Evolutionary conservation across 345 rosid genomes (phyloP).

Genomic region (Noccaea caerulescens): DNA sequence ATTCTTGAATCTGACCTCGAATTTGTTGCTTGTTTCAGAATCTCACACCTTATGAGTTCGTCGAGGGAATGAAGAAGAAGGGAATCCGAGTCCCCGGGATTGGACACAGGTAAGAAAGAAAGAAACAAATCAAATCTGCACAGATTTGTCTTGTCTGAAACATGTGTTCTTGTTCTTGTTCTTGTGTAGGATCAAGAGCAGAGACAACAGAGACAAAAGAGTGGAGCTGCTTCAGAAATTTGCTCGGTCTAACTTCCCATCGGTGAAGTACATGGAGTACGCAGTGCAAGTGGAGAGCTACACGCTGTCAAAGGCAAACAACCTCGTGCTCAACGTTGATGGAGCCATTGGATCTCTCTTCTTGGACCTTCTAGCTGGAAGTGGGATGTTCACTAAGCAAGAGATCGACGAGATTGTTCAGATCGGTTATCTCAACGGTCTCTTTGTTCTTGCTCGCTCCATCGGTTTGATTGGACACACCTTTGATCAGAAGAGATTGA

Average conservation of each 20-base stretch:
- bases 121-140: background rate
- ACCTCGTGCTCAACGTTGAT: conserved; percentile 84
- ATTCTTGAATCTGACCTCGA: conserved; percentile 28
- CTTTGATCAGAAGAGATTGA: conserved; percentile 96
- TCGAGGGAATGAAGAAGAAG: conserved; percentile 96
- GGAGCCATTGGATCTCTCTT: conserved; percentile 95
- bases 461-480: conserved; percentile 94
- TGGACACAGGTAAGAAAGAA: conserved; percentile 76
- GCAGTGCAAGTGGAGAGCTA: conserved; percentile 89
- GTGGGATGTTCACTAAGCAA: conserved; percentile 89
- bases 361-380: conserved; percentile 93
- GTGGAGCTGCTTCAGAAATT: conserved; percentile 88
- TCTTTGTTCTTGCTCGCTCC: conserved; percentile 88
- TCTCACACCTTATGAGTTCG: conserved; percentile 92
- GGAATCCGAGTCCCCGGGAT: conserved; percentile 98
- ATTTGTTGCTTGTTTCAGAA: conserved; percentile 52
- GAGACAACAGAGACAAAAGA: conserved; percentile 97
- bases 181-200: conserved; percentile 80
- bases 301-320: conserved; percentile 86
- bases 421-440: conserved; percentile 89
- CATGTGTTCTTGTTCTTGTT: conserved; percentile 19
- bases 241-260: conserved; percentile 90
- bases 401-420: conserved; percentile 94
- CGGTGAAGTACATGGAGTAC: conserved; percentile 94
- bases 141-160: background rate